phyloP scores from a whole-genome alignment of 345 rosid genomes.

The Cardamine occulta region DNA sequence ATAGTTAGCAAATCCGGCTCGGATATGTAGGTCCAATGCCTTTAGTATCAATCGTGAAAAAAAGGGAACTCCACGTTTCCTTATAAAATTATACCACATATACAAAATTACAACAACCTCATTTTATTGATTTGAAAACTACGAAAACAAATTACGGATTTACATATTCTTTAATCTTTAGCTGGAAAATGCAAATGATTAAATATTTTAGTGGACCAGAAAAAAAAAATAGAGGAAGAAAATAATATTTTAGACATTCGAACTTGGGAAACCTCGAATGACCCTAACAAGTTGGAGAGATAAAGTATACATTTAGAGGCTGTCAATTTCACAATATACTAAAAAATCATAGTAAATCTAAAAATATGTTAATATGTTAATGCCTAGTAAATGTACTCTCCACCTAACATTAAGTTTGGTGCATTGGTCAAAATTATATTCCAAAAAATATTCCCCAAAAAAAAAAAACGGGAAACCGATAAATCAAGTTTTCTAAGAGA shows the following conservation, averaged over 20 bases:
- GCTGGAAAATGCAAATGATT: neutral
- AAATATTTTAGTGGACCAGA: neutral
- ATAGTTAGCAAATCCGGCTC: constrained; percentile 22
- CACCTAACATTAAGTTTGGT: constrained; percentile 43
- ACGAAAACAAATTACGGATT: neutral
- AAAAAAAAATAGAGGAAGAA: too few species aligned
- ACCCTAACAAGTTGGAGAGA: constrained; percentile 38
- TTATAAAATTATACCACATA: neutral
- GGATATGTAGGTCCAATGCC: constrained; percentile 36
- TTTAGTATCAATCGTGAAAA: neutral
- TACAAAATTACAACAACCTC: constrained; percentile 5
- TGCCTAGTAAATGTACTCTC: constrained; percentile 40
- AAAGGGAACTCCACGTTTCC: constrained; percentile 17
- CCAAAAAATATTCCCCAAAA: neutral
- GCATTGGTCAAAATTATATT: constrained; percentile 24
- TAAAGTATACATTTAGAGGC: constrained; percentile 4
- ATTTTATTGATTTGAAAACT: neutral
- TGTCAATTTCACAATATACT: constrained; percentile 18
- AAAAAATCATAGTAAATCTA: neutral
- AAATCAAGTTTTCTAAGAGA: constrained; percentile 26
- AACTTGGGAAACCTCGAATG: constrained; percentile 42
- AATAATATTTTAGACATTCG: constrained; percentile 11
- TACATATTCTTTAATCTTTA: neutral
- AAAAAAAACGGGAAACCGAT: constrained; percentile 33
- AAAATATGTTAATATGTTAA: neutral